These are phyloP conservation scores for Phytophthora agathidicida DNA, from an alignment of 352 stramenopile species.

Conservation along the genomic window DNA sequence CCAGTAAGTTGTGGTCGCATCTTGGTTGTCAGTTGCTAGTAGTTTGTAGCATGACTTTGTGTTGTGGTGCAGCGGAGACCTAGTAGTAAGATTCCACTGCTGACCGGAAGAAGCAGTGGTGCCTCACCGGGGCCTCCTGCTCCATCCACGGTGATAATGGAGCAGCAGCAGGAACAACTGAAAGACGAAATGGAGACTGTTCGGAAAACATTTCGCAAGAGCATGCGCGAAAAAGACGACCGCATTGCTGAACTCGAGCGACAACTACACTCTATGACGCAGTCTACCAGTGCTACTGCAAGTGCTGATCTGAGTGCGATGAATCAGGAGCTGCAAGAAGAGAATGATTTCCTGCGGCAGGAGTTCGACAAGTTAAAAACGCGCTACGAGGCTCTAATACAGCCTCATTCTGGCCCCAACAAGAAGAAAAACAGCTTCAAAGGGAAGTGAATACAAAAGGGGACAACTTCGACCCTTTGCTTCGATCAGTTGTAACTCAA, in stretches of 20 bases:
- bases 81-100: constrained; percentile 23
- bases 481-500: too few relatives aligned
- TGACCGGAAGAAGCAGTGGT: constrained; percentile 3
- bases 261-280: constrained; percentile 4
- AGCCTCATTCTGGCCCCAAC: background rate
- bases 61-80: constrained; percentile 27
- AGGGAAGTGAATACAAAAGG: constrained; percentile 6
- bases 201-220: constrained; percentile 52
- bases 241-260: constrained; percentile 55
- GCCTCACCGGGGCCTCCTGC: background rate
- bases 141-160: constrained; percentile 18
- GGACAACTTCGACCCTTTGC: constrained; percentile 4
- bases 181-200: constrained; percentile 48
- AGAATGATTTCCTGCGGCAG: constrained; percentile 70
- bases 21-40: background rate
- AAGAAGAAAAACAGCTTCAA: constrained; percentile 13
- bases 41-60: background rate
- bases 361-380: constrained; percentile 75
- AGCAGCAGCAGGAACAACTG: constrained; percentile 34
- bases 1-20: constrained; percentile 27
- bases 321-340: constrained; percentile 53
- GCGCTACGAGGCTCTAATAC: constrained; percentile 54
- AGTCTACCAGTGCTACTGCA: constrained; percentile 1
- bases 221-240: constrained; percentile 66
- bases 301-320: constrained; percentile 14